phyloP scores from a whole-genome alignment of 768 basidiomycete species.

The Favolaschia claudopus region DNA sequence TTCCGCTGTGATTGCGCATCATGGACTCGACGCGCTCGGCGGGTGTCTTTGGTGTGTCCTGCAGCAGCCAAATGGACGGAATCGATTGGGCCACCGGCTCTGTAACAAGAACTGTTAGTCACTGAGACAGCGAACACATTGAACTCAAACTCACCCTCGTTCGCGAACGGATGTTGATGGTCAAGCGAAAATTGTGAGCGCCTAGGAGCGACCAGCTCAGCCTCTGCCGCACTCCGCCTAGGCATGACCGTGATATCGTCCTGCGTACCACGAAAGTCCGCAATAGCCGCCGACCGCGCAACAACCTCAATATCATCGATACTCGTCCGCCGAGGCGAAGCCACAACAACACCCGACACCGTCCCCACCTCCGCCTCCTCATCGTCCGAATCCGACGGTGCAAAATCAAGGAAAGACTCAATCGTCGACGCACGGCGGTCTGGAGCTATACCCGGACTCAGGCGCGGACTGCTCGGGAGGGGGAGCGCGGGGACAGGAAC shows the following conservation, averaged over 20 bases:
- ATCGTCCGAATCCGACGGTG: conserved; percentile 11
- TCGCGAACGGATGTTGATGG: conserved; percentile 27
- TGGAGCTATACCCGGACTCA: not conserved
- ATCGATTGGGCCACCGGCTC: conserved; percentile 33
- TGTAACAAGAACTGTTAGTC: not conserved
- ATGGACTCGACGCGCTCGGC: conserved; percentile 42
- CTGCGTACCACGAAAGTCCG: conserved; percentile 33
- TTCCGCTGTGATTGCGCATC: conserved; percentile 28
- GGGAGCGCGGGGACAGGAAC: conserved; percentile 15
- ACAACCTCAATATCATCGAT: conserved; percentile 33
- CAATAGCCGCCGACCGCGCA: conserved; percentile 15
- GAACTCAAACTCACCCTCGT: conserved; percentile 15
- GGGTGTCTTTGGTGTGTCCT: conserved; percentile 46
- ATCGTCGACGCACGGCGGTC: conserved; percentile 14
- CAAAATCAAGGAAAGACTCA: conserved; percentile 45
- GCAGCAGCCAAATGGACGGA: conserved; percentile 60
- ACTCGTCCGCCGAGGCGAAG: conserved; percentile 30
- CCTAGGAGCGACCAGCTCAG: conserved; percentile 42
- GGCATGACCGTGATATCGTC: conserved; percentile 40
- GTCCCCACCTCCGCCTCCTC: conserved; percentile 8
- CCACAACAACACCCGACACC: not conserved
- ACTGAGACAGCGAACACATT: not conserved
- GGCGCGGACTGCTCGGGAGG: conserved; percentile 5
- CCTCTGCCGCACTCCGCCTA: conserved; percentile 31
- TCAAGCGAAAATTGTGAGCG: conserved; percentile 35